Evolutionary conservation across 2,329 filamentous ascomycete species (phyloP), one percentile per base, ranked within the genome.

Genomic region (Blastomyces emzantsi): DNA sequence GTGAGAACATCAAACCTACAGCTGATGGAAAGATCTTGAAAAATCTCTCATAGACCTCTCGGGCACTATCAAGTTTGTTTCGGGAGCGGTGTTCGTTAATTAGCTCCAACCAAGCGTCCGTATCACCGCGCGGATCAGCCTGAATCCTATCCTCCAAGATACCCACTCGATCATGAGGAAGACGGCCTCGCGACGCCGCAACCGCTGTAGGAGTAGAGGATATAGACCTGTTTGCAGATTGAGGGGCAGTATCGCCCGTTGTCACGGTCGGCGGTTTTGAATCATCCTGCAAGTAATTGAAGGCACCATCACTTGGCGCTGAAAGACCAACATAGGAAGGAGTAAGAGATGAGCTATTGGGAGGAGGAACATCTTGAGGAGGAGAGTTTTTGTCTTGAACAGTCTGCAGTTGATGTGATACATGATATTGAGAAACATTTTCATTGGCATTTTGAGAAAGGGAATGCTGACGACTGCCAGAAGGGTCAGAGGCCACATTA

Each of bases 41-140:
- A 74, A 97, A 97, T 47, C 91, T 86, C 67, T 94, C 89, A 73
- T 94, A 99, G 19, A 88, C 85, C 64, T 82, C 85, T 67, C 93
- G 86, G 36, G 90, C 85, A 70, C 93, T 89, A 65, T 96, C 90
- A 66, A 92, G 79, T 75, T 92, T 90, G 77, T 89, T 89, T 70
- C 89, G 90, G 71, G 85, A 87, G 69, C 88, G 88, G 75, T 96
- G 86, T 73, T 97, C 91, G 68, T 85, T 84, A 73, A 99, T 93
- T 73, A 99, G 82, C 68, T 85, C 84, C 70, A 95, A 79, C 94
- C 94, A 99, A 41, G 93, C 91, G 74, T 94, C 90, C 76, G 94
- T 85, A 70, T 97, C 92, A 72, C 93, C 94, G 70, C 91, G 89
- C 19, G 93, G 90, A 73, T 99, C 94, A 72, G 97, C 90, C 73